These are phyloP conservation scores for Thalassiosira oceanica DNA, from an alignment of 352 stramenopile species.

Conservation along the genomic window DNA sequence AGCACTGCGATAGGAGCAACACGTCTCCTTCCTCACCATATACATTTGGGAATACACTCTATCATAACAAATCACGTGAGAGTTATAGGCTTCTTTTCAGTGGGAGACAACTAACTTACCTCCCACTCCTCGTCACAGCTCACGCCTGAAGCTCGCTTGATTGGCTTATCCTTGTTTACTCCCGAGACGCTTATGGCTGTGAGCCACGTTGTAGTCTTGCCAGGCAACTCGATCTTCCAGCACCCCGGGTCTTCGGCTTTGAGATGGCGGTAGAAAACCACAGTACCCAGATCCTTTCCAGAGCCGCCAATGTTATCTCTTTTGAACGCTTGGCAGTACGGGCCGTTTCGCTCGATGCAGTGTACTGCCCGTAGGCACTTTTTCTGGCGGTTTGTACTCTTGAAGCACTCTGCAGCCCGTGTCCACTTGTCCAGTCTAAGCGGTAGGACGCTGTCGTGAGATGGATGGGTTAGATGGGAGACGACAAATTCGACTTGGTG, in stretches of 20 bases:
- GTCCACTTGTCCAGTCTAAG: slow-evolving; percentile 26
- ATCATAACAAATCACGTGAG: too few relatives aligned
- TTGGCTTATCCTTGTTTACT: slow-evolving; percentile 35
- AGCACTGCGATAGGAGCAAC: slow-evolving; percentile 32
- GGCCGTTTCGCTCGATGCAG: slow-evolving; percentile 29
- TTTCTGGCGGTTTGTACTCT: slow-evolving; percentile 30
- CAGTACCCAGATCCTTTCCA: slow-evolving; percentile 34
- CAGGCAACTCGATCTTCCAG: slow-evolving; percentile 32
- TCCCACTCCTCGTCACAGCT: slow-evolving; percentile 35
- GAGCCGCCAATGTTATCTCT: slow-evolving; percentile 6
- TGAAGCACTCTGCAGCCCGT: slow-evolving; percentile 45
- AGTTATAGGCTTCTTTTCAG: too few relatives aligned
- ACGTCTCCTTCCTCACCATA: slow-evolving; percentile 13
- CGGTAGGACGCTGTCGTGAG: slow-evolving; percentile 35
- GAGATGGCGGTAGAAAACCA: slow-evolving; percentile 43
- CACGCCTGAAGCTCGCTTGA: slow-evolving; percentile 13
- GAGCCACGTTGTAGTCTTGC: slow-evolving; percentile 31
- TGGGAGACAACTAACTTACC: too few relatives aligned
- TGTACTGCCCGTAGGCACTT: slow-evolving; percentile 26
- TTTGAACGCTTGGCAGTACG: slow-evolving; percentile 29
- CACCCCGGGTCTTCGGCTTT: slow-evolving; percentile 30
- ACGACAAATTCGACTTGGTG: not conserved
- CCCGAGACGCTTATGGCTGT: slow-evolving; percentile 18
- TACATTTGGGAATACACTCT: slow-evolving; percentile 31
- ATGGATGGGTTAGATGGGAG: not conserved